Base-by-base conservation (phyloP, 495 filamentous ascomycete species). In the Darksidea phi region DNA sequence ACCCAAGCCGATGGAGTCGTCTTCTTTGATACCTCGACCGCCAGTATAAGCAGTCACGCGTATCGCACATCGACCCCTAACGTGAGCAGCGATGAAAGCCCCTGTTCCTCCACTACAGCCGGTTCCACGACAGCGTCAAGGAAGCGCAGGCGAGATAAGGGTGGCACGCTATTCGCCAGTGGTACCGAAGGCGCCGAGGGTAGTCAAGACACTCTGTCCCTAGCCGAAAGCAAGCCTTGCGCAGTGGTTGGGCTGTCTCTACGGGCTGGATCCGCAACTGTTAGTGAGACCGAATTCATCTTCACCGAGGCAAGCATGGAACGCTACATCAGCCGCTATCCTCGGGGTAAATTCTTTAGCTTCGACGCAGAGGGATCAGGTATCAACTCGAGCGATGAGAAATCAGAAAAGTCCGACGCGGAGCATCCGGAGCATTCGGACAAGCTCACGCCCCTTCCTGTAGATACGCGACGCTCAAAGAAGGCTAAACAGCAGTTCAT, bases 1-100 rank as follows among this genome's bases (percentile, higher is more conserved):
- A 73, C 85, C 10, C 80, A 82, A 1, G 73, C 78, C 37, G 79
- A 82, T 3, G 83, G 81, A 8, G 79, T 82, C 12, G 76, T 82
- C 1, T 85, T 85, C 61, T 17, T 69, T n/a, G 67, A 63, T 24
- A 55, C 61, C 11, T 36, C 37, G 28, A 36, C 61, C 37, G 47
- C 55, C 18, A 15, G 41, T 15, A 43, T 43, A 15, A 43, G 18
- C 41, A 23, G 23, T 18, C 15, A 32, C 36, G 15, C 10, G 18
- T 36, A 45, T 3, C 36, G 38, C 13, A 32, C 52, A 7, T 10
- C 21, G 20, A 15, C 3, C 1, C 15, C 2, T 15, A 43, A 26
- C 17, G 15, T 8, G 10, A 45, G 38, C 28, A 17, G 21, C 17
- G 36, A 37, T 28, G 52, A 55, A 25, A 37, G 17, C 20, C 38